A percentile compares a stretch with the other conserved stretches of the same genome.
These are phyloP conservation scores for Gilbertella persicaria DNA, from an alignment of 371 early-diverging fungal genomes.

Conservation along the genomic window DNA sequence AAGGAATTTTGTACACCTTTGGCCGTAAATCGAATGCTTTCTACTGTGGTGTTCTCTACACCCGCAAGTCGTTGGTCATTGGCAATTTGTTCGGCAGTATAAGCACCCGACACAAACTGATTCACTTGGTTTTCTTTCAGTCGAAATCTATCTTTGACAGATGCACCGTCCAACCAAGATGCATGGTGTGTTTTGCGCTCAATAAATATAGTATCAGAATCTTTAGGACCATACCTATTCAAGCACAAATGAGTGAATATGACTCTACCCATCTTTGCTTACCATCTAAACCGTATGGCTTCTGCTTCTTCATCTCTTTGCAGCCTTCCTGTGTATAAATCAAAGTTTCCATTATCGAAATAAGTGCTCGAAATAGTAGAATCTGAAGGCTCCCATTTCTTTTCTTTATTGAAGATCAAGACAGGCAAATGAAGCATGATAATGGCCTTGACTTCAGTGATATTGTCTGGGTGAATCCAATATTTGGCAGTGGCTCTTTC, in stretches of 20 bases:
- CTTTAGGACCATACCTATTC: too few relatives aligned
- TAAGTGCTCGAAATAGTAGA: constrained; percentile 89
- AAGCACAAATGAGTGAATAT: too few relatives aligned
- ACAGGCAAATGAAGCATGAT: constrained; percentile 96
- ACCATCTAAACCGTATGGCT: constrained; percentile 93
- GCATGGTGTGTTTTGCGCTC: constrained; percentile 97
- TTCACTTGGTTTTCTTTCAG: constrained; percentile 89
- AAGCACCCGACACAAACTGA: constrained; percentile 76
- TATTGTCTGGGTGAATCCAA: constrained; percentile 99
- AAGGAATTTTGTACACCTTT: constrained; percentile 83
- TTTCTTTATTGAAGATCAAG: constrained; percentile 73
- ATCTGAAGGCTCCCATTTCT: constrained; percentile 54
- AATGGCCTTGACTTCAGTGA: constrained; percentile 92
- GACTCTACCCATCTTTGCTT: constrained; percentile 64
- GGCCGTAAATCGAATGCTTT: constrained; percentile 72
- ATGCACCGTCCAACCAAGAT: constrained; percentile 91
- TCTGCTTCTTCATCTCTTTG: constrained; percentile 95
- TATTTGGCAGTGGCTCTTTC: constrained; percentile 92
- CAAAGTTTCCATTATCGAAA: constrained; percentile 92
- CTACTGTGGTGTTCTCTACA: constrained; percentile 73
- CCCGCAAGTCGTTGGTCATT: constrained; percentile 76
- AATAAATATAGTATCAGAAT: too few relatives aligned
- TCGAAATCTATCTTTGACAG: constrained; percentile 90
- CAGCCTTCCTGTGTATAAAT: constrained; percentile 89
- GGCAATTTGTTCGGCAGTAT: constrained; percentile 72